phyloP scores from a whole-genome alignment of 2,329 filamentous ascomycete genomes.

The Aspergillus floridensis region DNA sequence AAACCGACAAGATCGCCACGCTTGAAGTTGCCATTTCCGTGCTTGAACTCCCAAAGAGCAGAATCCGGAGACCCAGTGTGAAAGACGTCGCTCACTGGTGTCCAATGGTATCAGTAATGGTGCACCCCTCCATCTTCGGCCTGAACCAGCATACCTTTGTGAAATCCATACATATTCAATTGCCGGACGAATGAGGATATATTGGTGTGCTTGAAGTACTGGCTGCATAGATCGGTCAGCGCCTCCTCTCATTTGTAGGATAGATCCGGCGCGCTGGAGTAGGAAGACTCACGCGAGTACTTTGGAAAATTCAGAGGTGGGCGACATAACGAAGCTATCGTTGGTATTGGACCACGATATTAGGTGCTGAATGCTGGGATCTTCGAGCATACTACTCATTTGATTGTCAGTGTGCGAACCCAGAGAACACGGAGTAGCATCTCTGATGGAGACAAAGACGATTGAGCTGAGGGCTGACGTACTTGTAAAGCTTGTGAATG shows the following conservation, averaged over 20 bases:
- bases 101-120: slow-evolving; percentile 11
- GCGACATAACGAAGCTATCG: slow-evolving; percentile 98
- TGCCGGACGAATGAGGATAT: slow-evolving; percentile 98
- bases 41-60: slow-evolving; percentile 97
- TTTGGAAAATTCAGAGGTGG: slow-evolving; percentile 95
- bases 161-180: slow-evolving; percentile 99
- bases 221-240: slow-evolving; percentile 53
- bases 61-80: slow-evolving; percentile 92
- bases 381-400: slow-evolving; percentile 81
- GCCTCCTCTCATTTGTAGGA: not conserved
- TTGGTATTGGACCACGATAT: slow-evolving; percentile 94
- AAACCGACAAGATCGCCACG: slow-evolving; percentile 86
- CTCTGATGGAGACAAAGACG: not conserved
- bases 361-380: slow-evolving; percentile 85
- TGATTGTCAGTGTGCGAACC: slow-evolving; percentile 18
- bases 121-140: not conserved
- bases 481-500: slow-evolving; percentile 99
- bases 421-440: not conserved
- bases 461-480: slow-evolving; percentile 37
- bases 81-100: slow-evolving; percentile 90
- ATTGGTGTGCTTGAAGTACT: slow-evolving; percentile 99
- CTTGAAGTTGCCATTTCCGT: slow-evolving; percentile 96
- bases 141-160: slow-evolving; percentile 70
- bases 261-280: not conserved
- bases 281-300: slow-evolving; percentile 76